These are phyloP conservation scores for Fusarium nanum DNA, from an alignment of 2,329 filamentous ascomycete genomes.

Conservation along the genomic window DNA sequence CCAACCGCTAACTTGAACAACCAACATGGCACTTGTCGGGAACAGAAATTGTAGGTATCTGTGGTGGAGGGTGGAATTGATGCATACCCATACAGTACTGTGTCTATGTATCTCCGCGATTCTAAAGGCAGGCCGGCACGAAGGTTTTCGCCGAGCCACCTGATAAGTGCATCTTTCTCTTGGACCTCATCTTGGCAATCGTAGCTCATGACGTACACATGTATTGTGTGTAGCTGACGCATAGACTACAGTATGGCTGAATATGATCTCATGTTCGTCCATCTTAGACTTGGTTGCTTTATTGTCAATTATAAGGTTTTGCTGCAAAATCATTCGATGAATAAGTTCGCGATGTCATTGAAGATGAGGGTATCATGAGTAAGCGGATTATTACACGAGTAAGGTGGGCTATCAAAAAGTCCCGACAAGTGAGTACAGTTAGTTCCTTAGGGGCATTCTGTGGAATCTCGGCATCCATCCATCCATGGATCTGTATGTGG, in stretches of 20 bases:
- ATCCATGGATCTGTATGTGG: neutral
- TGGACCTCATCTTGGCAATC: conserved; percentile 12
- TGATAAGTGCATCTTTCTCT: conserved; percentile 15
- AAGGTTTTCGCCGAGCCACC: conserved; percentile 7
- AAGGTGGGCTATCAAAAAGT: neutral
- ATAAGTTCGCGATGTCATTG: neutral
- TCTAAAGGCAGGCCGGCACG: conserved; percentile 1
- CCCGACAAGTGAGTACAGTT: neutral
- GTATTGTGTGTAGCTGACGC: conserved; percentile 2
- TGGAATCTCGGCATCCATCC: neutral
- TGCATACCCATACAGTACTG: neutral
- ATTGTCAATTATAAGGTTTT: neutral
- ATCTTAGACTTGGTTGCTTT: neutral
- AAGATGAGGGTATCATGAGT: conserved; percentile 4
- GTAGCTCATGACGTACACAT: conserved; percentile 9
- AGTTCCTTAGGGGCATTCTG: neutral
- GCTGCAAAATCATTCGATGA: neutral
- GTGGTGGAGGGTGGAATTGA: neutral
- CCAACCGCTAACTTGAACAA: neutral
- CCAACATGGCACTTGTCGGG: neutral
- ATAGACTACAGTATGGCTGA: neutral
- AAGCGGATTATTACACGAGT: neutral
- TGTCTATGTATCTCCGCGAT: conserved; percentile 7
- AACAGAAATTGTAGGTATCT: neutral
- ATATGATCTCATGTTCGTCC: conserved; percentile 5